A percentile compares a stretch with the other conserved stretches of the same genome.
phyloP scores from a whole-genome alignment of 306 rosid species.

The Senna siamea region DNA sequence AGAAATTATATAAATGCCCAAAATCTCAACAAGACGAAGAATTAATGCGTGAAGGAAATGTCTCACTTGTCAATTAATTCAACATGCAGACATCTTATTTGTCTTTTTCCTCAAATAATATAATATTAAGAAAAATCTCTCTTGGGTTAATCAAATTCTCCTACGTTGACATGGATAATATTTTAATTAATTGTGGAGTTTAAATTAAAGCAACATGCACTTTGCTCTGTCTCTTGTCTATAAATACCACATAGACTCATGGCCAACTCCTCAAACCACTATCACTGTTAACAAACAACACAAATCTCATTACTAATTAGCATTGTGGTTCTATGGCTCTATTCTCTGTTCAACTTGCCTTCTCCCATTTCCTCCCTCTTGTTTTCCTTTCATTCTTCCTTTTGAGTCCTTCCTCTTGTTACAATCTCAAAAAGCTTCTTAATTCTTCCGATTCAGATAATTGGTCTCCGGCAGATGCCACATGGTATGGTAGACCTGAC shows the following conservation, averaged over 20 bases:
- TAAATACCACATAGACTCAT: conserved; percentile 37
- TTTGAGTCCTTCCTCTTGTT: conserved; percentile 46
- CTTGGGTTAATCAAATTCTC: conserved; percentile 17
- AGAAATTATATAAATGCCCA: not conserved
- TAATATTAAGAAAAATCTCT: not conserved
- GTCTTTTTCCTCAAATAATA: conserved; percentile 33
- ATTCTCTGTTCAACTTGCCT: conserved; percentile 7
- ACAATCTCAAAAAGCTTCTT: conserved; percentile 48
- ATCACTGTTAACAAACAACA: too few relatives aligned
- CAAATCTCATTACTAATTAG: not conserved
- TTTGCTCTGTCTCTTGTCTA: conserved; percentile 23
- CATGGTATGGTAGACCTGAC: not conserved
- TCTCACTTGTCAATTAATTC: not conserved
- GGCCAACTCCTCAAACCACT: not conserved
- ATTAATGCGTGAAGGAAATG: conserved; percentile 4
- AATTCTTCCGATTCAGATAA: conserved; percentile 38
- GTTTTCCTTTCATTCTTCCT: conserved; percentile 35
- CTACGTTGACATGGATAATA: conserved; percentile 28
- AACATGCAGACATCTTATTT: conserved; percentile 34
- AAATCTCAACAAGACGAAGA: not conserved
- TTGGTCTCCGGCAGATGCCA: not conserved
- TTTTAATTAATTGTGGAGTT: conserved; percentile 1
- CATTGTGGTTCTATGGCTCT: conserved; percentile 38
- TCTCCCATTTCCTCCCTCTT: not conserved
- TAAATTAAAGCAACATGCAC: not conserved